These are phyloP conservation scores for Dryas octopetala DNA, from an alignment of 306 rosid species.

Conservation along the genomic window DNA sequence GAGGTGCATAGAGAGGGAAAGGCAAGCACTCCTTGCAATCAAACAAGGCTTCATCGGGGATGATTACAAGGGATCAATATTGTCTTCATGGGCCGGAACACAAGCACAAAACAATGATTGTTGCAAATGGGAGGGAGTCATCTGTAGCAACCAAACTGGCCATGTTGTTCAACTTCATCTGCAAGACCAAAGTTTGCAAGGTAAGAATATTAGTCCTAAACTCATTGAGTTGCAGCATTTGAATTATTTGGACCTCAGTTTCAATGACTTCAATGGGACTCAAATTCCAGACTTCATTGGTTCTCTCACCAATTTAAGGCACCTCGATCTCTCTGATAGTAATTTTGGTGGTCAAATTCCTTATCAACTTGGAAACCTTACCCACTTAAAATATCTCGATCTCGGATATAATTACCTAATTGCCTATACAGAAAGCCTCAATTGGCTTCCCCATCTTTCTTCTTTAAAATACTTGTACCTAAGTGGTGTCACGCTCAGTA, in stretches of 20 bases:
- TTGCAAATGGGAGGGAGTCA: conserved; percentile 8
- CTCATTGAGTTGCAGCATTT: conserved; percentile 1
- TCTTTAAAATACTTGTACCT: conserved; percentile 1
- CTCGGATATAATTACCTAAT: no score
- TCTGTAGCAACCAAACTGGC: background rate
- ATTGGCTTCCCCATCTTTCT: conserved; percentile 3
- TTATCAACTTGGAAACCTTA: conserved; percentile 16
- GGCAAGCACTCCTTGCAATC: no score
- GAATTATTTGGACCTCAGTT: conserved; percentile 11
- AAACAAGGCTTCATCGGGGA: no score
- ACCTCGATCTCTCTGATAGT: conserved; percentile 5
- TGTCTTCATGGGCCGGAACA: no score
- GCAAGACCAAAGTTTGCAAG: background rate
- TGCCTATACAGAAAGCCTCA: background rate
- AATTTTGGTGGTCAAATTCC: background rate
- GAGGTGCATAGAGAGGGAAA: no score
- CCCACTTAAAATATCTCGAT: conserved; percentile 22
- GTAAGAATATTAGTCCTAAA: conserved; percentile 8
- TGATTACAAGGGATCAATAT: no score
- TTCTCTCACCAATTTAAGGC: conserved; percentile 7
- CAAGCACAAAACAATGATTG: background rate
- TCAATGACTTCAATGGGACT: no score
- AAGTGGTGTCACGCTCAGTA: rapidly evolving
- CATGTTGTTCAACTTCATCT: conserved; percentile 8
- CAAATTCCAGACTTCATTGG: conserved; percentile 3